These are phyloP conservation scores for Yamadazyma olivae DNA, from an alignment of 805 yeast species.

Conservation along the genomic window DNA sequence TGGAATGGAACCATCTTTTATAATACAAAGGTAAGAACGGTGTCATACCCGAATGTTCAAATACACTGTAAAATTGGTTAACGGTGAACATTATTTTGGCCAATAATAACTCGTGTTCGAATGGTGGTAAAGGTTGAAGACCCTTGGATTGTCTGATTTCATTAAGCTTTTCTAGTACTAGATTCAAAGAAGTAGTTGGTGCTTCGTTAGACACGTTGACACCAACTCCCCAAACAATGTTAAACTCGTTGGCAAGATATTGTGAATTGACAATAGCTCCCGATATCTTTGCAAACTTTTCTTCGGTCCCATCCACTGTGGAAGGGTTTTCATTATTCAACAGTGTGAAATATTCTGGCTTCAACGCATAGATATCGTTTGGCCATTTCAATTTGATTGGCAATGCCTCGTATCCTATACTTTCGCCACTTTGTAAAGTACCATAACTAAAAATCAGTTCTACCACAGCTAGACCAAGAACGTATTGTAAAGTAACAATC, in stretches of 20 bases:
- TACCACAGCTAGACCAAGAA: slow-evolving; percentile 78
- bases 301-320: slow-evolving; percentile 53
- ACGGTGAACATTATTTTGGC: slow-evolving; percentile 70
- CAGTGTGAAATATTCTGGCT: slow-evolving; percentile 52
- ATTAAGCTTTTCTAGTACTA: slow-evolving; percentile 63
- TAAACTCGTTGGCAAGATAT: slow-evolving; percentile 55
- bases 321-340: slow-evolving; percentile 23
- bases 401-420: slow-evolving; percentile 63
- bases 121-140: slow-evolving; percentile 41
- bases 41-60: slow-evolving; percentile 60
- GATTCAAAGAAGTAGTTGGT: slow-evolving; percentile 87
- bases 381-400: slow-evolving; percentile 96
- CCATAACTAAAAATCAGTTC: slow-evolving; percentile 69
- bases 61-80: slow-evolving; percentile 58
- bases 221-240: slow-evolving; percentile 82
- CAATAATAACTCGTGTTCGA: slow-evolving; percentile 48
- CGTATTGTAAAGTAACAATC: slow-evolving; percentile 82
- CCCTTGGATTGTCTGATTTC: slow-evolving; percentile 43
- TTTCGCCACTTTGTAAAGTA: slow-evolving; percentile 27
- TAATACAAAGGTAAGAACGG: slow-evolving; percentile 73
- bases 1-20: slow-evolving; percentile 78
- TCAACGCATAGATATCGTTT: slow-evolving; percentile 78
- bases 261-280: slow-evolving; percentile 85
- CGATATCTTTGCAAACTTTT: slow-evolving; percentile 70
- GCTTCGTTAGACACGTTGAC: slow-evolving; percentile 79